Evolutionary conservation across 2,329 filamentous ascomycete genomes (phyloP), one percentile per base, ranked within the genome.

Genomic region (Davidsoniella neocaledoniae): DNA sequence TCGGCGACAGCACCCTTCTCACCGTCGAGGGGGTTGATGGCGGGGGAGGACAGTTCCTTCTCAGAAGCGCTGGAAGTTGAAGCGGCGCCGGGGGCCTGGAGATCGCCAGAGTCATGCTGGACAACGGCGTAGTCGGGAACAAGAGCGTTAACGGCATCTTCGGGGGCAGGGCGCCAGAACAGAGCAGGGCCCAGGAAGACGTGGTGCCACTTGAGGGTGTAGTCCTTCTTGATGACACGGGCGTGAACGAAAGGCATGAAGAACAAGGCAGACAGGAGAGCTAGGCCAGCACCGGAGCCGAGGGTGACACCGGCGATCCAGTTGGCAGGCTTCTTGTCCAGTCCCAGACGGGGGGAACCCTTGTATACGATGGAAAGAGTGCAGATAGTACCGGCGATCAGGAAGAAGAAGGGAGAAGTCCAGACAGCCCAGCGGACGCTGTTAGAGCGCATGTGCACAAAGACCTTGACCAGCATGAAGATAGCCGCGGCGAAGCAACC

Each of bases 351-450:
- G 21, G 83, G 81, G 8, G 82, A 85, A 29, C 83, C 83, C 71
- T 87, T 86, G 73, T 85, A 86, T 57, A 87, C 82, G 57, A 88
- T 78, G 41, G 80, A 85, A 4, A 88, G 70, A 0, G 82, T 83
- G 66, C 81, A 85, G 58, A 87, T 66, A 52, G 80, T 84, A 50
- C 72, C 80, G 50, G 83, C 81, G 53, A 87, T 74, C 50, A 86
- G 75, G 72, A 87, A 87, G 68, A 80, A 87, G 66, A 83, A 76
- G 8, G 83, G 83, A 1, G 81, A 79, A 47, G 74, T 80, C 66
- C 71, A 86, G 49, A 87, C 74, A 23, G 82, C 81, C 81, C 80
- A 85, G 5, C 70, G 73, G 2, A 84, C 70, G 5, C 83, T 81
- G 63, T 84, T 78, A 64, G 72, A 78, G 62, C 83, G 81, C 54